Evolutionary conservation across 1,284 basidiomycete genomes (phyloP), one percentile per base, ranked within the genome.

Genomic region (Rhodotorula sp.): DNA sequence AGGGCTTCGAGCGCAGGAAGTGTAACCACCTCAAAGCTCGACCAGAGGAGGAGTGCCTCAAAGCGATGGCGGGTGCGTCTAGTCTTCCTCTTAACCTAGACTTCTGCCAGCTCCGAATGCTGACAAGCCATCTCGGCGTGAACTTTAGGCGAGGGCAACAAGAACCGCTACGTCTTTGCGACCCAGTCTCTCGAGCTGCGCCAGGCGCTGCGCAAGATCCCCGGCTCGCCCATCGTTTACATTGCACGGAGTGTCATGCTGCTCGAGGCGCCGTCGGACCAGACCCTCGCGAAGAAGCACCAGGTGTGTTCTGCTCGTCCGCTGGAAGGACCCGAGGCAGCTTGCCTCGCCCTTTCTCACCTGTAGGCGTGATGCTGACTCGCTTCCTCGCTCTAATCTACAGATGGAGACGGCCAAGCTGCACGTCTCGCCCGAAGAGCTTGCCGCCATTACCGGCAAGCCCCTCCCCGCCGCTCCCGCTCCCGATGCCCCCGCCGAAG

Each of bases 241-340:
- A 86, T 94, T 74, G 94, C 92, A 78, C 89, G 92, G 54, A 89
- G 91, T 5, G 93, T 97, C 16, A 89, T 95, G 85, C 88, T 97
- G 42, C 85, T 97, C 41, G 93, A 94, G 79, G 91, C 92, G 13
- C 91, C 91, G 0, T 91, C 89, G 70, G 88, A 90, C 65, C 85
- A 85, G 1, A 97, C 92, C 0, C 79, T 92, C 13, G 81, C 85
- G 68, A 85, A 85, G 50, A 96, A 96, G 81, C 84, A 85, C 62
- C 79, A 82, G 75, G 90, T 88, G 81, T 54, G 86, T 84, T 84
- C 21, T 16, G 16, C 44, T n/a, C 44, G n/a, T n/a, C n/a, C 7
- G 16, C 14, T n/a, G 9, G 42, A 34, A 34, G 34, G 34, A 34
- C 5, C 34, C 34, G 34, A 5, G 34, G 34, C 50, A n/a, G 10